Evolutionary conservation across 2,329 filamentous ascomycete species (phyloP), one percentile per base, ranked within the genome.

Genomic region (Botryotinia narcissicola): DNA sequence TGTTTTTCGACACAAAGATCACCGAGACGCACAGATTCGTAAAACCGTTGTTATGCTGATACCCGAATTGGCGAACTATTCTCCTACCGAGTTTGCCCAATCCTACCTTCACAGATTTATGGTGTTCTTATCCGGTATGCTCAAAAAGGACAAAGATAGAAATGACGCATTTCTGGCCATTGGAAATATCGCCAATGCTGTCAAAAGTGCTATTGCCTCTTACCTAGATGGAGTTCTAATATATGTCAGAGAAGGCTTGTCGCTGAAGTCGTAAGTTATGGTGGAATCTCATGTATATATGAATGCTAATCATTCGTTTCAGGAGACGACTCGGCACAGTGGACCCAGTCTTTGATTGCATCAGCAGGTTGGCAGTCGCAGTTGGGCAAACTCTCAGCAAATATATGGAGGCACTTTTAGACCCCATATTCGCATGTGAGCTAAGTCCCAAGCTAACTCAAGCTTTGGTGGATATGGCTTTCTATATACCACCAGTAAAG

Each of bases 321-420:
- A 86, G 84, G 72, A 86, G 81, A 75, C 75, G 79, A 73, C 78
- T 73, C 73, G 81, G 81, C 18, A 81, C 80, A 61, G 89, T 91
- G 32, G 90, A 91, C 76, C 94, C 95, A 0, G 95, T 98, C 75
- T 98, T 98, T 79, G 93, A 97, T 83, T 99, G 96, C 83, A 97
- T 99, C 81, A 99, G 97, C 82, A 95, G 97, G 84, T 88, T 99
- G 70, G 94, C 96, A 0, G 92, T 97, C 63, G 96, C 96, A 4
- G 96, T 98, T 44, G 96, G 96, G 1, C 96, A 99, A 84, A 96
- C 95, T 0, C 86, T 99, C 71, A 98, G 94, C 87, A 99, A 98
- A 83, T 98, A 98, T 81, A 98, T 99, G 90, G 95, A 98, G 81
- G 93, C 95, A 20, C 85, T 99, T 42, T 87, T 99, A 16, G 95